A percentile compares a stretch with the other conserved stretches of the same genome.
These are phyloP conservation scores for Penicillium sp. DNA, from an alignment of 2,329 filamentous ascomycete species.

Conservation along the genomic window DNA sequence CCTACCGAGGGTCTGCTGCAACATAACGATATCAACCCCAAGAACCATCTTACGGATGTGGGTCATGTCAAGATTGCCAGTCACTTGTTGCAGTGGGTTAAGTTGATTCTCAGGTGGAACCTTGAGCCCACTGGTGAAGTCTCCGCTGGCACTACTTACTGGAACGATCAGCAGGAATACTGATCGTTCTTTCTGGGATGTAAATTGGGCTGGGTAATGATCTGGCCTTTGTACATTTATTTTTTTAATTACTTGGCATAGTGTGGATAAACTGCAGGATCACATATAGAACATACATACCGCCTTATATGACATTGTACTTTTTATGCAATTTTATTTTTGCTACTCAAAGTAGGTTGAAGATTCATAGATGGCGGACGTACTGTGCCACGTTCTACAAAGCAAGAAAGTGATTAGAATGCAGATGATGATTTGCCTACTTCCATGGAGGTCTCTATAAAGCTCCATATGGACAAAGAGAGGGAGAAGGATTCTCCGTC, in stretches of 20 bases:
- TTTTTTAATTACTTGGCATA: not conserved
- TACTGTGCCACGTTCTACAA: too few species aligned
- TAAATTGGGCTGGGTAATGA: not conserved
- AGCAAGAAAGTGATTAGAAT: too few species aligned
- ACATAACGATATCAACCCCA: conserved; percentile 61
- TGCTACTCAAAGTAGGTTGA: too few species aligned
- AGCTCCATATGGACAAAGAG: too few species aligned
- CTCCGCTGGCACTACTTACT: conserved; percentile 52
- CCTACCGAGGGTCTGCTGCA: conserved; percentile 61
- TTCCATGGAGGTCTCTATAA: too few species aligned
- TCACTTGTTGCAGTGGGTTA: conserved; percentile 59
- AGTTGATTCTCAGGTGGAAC: conserved; percentile 57
- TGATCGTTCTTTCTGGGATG: conserved; percentile 20
- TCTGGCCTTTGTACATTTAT: not conserved
- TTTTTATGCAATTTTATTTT: too few species aligned
- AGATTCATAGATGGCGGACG: too few species aligned
- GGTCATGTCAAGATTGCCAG: conserved; percentile 62
- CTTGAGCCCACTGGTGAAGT: conserved; percentile 58
- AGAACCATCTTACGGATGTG: conserved; percentile 61
- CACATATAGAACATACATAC: not conserved
- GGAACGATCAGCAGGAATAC: conserved; percentile 53
- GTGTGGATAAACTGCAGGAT: not conserved
- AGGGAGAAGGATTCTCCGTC: too few species aligned
- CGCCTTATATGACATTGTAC: too few species aligned
- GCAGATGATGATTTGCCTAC: too few species aligned